Evolutionary conservation across 768 basidiomycete genomes (phyloP), one percentile per base, ranked within the genome.

Genomic region (Pleurotus cornucopiae): DNA sequence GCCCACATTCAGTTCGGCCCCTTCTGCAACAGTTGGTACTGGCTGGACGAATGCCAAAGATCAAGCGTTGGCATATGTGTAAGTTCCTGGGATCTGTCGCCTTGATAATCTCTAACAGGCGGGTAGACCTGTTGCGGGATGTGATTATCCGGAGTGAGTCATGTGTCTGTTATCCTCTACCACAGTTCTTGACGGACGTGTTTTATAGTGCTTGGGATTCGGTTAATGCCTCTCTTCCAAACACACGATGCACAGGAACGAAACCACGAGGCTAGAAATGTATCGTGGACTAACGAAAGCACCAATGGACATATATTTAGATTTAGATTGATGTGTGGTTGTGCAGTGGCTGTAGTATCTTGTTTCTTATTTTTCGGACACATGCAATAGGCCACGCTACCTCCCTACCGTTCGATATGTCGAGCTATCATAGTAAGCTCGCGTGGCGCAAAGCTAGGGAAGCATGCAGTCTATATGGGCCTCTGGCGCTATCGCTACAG

Each of bases 1-100:
- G 37, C 86, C 86, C 12, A 85, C 82, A 9, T 86, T 86, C 66
- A 81, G 84, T 2, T 68, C 77, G 26, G 80, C 80, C 7, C 78
- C 81, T 18, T 75, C 75, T 26, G 74, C 76, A 4, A 67, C 63
- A 26, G 81, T 80, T 4, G 94, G 93, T 3, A 73, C 71, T 37
- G 94, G 94, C 40, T 96, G 94, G 94, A 73, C 73, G 55, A 86
- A 93, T 65, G 58, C 81, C 13, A 71, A 73, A 3, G 94, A 96
- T 70, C 84, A 74, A 9, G 76, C 66, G 9, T 66, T 71, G 23
- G 85, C 83, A 21, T 83, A 78, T 64, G 83, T 82, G 76, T 77
- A 64, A 55, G 76, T 69, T 26, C 18, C 41, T 38, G 52, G 7
- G 14, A 53, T 25, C 49, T 14, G 44, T 41, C 30, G 12, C 41